Base-by-base conservation (phyloP, 371 early-diverging fungal species). In the Rhizopus arrhizus region DNA sequence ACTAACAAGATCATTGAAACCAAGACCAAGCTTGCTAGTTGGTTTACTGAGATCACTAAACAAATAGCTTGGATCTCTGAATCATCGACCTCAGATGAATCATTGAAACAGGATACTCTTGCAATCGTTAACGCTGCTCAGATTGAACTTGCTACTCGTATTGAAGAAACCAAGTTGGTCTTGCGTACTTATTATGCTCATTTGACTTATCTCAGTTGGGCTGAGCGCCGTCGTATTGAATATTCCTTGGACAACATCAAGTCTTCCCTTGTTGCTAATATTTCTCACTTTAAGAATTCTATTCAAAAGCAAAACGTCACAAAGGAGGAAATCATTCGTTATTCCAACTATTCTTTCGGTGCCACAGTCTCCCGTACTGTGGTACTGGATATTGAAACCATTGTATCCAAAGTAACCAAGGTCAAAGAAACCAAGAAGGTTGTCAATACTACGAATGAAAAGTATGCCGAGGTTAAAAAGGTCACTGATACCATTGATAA, bases 281-380 rank as follows among this genome's bases (percentile, higher is more conserved):
- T 69, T 12, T 33, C n/a, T 35, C 61, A 61, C 2, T 64, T 64
- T 69, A 87, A 90, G 70, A 69, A 73, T 51, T 84, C 88, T 51
- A 80, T 87, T n/a, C 86, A 88, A 9, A 45, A 53, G 31, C 83
- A 85, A 53, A 86, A 90, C 0, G 66, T 82, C 6, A 91, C 88
- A 12, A 91, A 90, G 60, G 92, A 89, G 32, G 91, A 93, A 45
- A 65, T 93, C 31, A 71, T 91, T 54, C 75, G 76, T 12, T 89
- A 87, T 70, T 89, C 90, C 70, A 76, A 83, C 11, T 89, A 58
- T 16, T 69, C 69, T 0, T 69, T 69, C 51, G 69, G 69, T 47
- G 52, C 61, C 29, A 49, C 54, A 12, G 61, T 61, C 5, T 64
- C 64, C 31, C 60, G 64, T 42, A 58, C 55, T 28, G 59, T 64